phyloP scores from a whole-genome alignment of 805 yeast genomes.

The Spathaspora sp. region DNA sequence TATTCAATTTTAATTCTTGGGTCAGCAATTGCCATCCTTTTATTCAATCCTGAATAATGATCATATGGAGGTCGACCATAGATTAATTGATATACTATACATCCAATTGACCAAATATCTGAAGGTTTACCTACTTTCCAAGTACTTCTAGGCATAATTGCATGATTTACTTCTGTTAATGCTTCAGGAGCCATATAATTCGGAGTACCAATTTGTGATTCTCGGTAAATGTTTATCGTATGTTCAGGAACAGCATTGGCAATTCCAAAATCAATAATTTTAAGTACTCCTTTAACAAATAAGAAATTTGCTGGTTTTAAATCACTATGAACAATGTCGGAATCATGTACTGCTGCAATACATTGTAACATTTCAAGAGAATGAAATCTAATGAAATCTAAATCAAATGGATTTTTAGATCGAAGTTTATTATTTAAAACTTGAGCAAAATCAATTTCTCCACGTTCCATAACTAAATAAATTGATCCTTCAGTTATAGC shows the following conservation, averaged over 20 bases:
- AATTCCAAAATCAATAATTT: constrained; percentile 92
- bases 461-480: constrained; percentile 87
- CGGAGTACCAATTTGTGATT: constrained; percentile 91
- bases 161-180: constrained; percentile 53
- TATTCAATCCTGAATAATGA: constrained; percentile 65
- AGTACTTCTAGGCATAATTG: constrained; percentile 21
- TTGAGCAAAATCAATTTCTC: constrained; percentile 85
- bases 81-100: constrained; percentile 91
- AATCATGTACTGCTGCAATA: constrained; percentile 81
- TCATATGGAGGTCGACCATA: constrained; percentile 94
- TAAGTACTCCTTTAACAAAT: constrained; percentile 77
- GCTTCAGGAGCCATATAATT: constrained; percentile 99
- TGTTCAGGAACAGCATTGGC: constrained; percentile 94
- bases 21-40: constrained; percentile 81
- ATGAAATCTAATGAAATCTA: constrained; percentile 76
- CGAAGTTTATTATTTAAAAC: constrained; percentile 59
- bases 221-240: constrained; percentile 85
- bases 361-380: constrained; percentile 76
- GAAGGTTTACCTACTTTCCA: constrained; percentile 92
- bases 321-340: constrained; percentile 83
- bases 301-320: constrained; percentile 69
- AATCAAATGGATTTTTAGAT: constrained; percentile 46
- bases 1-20: constrained; percentile 70
- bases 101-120: constrained; percentile 97
- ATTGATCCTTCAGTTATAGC: constrained; percentile 63